Base-by-base conservation (phyloP, 1,284 basidiomycete genomes). In the Fomes fomentarius region DNA sequence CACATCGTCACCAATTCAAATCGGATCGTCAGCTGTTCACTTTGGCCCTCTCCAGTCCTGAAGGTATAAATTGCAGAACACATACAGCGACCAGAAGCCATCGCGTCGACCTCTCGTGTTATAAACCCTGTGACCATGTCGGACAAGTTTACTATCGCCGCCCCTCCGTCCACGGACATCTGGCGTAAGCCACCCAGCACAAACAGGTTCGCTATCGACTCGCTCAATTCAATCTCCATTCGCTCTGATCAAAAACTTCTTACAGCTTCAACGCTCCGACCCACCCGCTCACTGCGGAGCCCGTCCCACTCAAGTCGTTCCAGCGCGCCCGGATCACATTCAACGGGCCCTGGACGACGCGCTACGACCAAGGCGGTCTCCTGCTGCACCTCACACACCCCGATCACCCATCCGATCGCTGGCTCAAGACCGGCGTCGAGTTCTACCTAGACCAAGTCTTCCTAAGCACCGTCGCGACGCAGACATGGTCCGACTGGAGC, bases 401-500 rank as follows among this genome's bases (percentile, higher is more conserved):
- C 15, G 14, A 11, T 6, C 43, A 45, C 30, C 31, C 30, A 17
- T 11, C n/a, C 19, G 26, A 28, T 15, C 43, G 30, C 31, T 45
- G 43, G 43, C 43, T 45, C 43, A 45, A 45, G 43, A 45, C 43
- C 31, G 43, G 43, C n/a, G 31, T 45, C 31, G 43, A 45, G 43
- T 45, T 45, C 43, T 45, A 45, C 43, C 43, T 30, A 15, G 43
- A 14, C 30, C 43, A n/a, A 25, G 43, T 45, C 19, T 45, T 45
- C 31, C 43, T 45, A 12, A 45, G 43, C 43, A 45, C 43, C 14
- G 43, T 45, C 31, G 43, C 43, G 19, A 45, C 43, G 4, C 43
- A 45, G 30, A 34, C 43, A 12, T 45, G 28, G 6, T 45, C 43
- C 6, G 43, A 45, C 31, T 45, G 43, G 43, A 34, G 30, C 43